Percentiles rank a stretch among this genome's conserved stretches.
Conservation (phyloP, 1,284 basidiomycete genomes). For the Cystobasidium sp. region DNA sequence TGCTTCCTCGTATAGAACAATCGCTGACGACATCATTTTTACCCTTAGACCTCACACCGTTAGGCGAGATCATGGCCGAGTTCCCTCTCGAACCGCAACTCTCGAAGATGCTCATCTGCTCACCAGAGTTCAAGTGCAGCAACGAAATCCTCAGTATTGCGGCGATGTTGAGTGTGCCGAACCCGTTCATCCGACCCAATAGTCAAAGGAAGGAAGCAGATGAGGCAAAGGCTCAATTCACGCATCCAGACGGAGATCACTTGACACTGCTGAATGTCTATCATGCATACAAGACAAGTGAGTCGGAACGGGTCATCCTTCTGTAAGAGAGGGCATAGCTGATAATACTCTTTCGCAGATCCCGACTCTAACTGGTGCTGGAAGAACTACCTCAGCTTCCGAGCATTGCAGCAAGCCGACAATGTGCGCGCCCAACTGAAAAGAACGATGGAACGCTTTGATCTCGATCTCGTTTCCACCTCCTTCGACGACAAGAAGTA, state of each 20-base stretch:
- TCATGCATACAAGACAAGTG: slow-evolving; percentile 86
- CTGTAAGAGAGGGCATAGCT: too few species aligned
- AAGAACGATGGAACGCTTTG: slow-evolving; percentile 82
- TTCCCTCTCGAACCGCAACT: slow-evolving; percentile 98
- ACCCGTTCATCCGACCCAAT: slow-evolving; percentile 88
- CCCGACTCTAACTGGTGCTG: slow-evolving; percentile 88
- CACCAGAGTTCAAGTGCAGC: slow-evolving; percentile 92
- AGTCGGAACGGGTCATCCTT: too few species aligned
- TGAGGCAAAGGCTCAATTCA: slow-evolving; percentile 83
- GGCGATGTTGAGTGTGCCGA: slow-evolving; percentile 95
- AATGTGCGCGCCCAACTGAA: slow-evolving; percentile 92
- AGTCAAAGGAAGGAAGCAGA: slow-evolving; percentile 88
- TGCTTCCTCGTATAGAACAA: not conserved
- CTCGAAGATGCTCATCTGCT: slow-evolving; percentile 91
- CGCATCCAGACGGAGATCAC: slow-evolving; percentile 94
- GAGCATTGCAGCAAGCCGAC: slow-evolving; percentile 87
- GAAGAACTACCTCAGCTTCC: slow-evolving; percentile 84
- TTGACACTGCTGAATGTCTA: slow-evolving; percentile 94
- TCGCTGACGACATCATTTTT: not conserved
- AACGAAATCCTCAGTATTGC: slow-evolving; percentile 95
- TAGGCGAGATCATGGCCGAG: slow-evolving; percentile 94
- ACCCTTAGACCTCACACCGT: slow-evolving; percentile 68
- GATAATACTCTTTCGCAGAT: slow-evolving; percentile 61
- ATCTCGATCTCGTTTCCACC: slow-evolving; percentile 72
- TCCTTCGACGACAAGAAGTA: slow-evolving; percentile 75